Conservation (phyloP, 345 rosid species). For the Moricandia moricandioides region DNA sequence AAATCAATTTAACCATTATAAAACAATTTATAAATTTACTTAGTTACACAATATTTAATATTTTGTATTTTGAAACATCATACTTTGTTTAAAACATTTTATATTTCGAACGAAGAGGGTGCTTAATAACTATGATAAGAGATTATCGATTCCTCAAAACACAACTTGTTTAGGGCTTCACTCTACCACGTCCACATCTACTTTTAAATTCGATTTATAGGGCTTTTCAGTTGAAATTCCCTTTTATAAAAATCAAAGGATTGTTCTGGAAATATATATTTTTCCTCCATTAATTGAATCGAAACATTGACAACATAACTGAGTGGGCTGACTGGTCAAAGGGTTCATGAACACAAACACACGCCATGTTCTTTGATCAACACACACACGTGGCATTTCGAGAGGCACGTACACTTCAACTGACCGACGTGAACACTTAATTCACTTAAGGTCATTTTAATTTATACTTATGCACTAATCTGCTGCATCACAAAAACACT, state of each 20-base stretch:
- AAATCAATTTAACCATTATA: too few species aligned
- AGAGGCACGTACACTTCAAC: constrained; percentile 16
- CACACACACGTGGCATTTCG: constrained; percentile 33
- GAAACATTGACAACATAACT: not conserved
- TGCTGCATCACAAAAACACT: constrained; percentile 9
- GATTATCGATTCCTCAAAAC: constrained; percentile 29
- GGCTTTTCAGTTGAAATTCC: not conserved
- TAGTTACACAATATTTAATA: too few species aligned
- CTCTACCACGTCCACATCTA: too few species aligned
- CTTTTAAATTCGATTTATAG: not conserved
- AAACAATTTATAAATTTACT: too few species aligned
- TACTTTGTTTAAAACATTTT: too few species aligned
- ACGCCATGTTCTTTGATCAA: constrained; percentile 18
- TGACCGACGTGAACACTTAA: constrained; percentile 17
- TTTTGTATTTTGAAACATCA: too few species aligned
- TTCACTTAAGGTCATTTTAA: not conserved
- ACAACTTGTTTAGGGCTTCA: not conserved
- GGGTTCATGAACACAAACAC: constrained; percentile 8
- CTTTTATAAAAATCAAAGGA: not conserved
- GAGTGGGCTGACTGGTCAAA: constrained; percentile 35
- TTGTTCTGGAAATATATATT: not conserved
- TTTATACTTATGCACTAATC: constrained; percentile 2
- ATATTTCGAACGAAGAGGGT: too few species aligned
- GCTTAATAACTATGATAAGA: constrained; percentile 8
- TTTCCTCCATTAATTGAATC: not conserved